Conservation (phyloP, 305 asterid genomes). For the Fraxinus nigra region DNA sequence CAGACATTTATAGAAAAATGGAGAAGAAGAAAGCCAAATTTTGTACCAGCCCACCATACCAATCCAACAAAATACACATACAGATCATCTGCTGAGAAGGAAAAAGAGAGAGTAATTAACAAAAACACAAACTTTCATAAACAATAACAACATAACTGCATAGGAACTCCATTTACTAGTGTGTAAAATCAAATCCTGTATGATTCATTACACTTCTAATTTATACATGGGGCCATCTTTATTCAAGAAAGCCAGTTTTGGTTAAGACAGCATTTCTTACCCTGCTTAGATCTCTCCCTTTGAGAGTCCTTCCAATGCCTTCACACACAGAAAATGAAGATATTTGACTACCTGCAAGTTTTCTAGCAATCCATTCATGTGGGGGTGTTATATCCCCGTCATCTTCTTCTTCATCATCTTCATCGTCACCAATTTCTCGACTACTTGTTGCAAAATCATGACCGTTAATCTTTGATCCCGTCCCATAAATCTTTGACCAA, state of each 20-base stretch:
- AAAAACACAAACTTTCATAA: not conserved
- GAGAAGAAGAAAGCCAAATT: not conserved
- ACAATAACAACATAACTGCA: not conserved
- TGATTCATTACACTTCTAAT: not conserved
- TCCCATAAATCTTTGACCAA: conserved; percentile 56
- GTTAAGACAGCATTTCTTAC: conserved; percentile 59
- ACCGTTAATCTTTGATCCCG: not conserved
- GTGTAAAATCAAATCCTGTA: not conserved
- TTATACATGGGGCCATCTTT: not conserved
- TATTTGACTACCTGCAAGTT: conserved; percentile 31
- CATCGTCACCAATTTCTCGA: conserved; percentile 23
- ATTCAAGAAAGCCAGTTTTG: conserved; percentile 72
- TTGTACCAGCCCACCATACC: not conserved
- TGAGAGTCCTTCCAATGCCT: conserved; percentile 69
- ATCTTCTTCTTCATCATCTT: conserved; percentile 21
- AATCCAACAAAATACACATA: not conserved
- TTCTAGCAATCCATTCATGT: conserved; percentile 58
- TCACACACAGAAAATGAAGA: conserved; percentile 61
- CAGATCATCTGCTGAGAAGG: not conserved
- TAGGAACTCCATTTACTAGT: not conserved
- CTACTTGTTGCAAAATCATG: conserved; percentile 10
- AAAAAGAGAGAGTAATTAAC: not conserved
- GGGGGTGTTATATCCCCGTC: conserved; percentile 41
- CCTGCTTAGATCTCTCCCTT: conserved; percentile 66
- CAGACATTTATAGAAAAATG: not conserved